These are phyloP conservation scores for Sordaria brevicollis DNA, from an alignment of 495 filamentous ascomycete genomes.

Conservation along the genomic window DNA sequence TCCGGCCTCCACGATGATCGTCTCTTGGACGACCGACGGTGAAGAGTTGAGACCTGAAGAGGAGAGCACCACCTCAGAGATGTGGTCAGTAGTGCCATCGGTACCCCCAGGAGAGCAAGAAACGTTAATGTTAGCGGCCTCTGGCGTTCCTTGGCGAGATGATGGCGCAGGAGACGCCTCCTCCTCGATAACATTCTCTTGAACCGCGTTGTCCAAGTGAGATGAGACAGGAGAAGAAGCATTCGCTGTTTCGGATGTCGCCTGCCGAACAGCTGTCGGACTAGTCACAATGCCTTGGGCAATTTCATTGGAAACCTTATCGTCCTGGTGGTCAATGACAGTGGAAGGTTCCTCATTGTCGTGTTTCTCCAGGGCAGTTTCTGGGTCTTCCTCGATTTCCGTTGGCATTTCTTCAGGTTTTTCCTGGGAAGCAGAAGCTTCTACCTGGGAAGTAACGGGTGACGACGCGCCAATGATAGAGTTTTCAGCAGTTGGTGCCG, in stretches of 20 bases:
- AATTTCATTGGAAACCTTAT: neutral
- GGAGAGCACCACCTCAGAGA: neutral
- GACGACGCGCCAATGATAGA: neutral
- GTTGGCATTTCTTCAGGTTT: neutral
- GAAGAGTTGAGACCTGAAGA: neutral
- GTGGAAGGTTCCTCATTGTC: neutral
- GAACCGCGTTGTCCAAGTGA: neutral
- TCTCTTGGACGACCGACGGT: neutral
- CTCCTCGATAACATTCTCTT: neutral
- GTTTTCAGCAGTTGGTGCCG: neutral
- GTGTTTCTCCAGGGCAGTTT: neutral
- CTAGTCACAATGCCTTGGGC: neutral
- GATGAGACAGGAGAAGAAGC: neutral
- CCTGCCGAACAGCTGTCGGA: neutral
- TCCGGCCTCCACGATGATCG: neutral
- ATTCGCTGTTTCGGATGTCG: neutral
- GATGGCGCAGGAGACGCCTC: neutral
- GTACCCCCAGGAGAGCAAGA: neutral
- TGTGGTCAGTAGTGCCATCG: neutral
- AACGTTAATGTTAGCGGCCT: neutral
- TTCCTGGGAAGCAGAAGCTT: neutral
- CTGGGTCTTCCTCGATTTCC: neutral
- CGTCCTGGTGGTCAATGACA: neutral
- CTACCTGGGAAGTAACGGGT: neutral
- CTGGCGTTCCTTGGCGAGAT: neutral